Percentiles rank a stretch among this genome's conserved stretches.
phyloP scores from a whole-genome alignment of 2,329 filamentous ascomycete genomes.

The Cucurbitaria berberidis region DNA sequence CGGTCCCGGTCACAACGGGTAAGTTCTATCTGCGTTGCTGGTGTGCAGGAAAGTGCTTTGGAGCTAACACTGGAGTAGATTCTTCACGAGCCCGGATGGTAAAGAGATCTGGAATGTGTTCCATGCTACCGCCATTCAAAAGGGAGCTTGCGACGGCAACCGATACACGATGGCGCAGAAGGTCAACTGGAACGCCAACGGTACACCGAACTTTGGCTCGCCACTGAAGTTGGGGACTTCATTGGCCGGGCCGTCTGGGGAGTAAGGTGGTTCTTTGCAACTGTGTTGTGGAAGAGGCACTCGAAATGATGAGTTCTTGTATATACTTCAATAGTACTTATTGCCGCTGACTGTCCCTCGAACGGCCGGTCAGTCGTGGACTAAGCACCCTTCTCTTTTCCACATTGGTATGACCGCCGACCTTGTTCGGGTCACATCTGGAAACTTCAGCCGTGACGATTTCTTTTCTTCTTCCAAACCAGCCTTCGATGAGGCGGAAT shows the following conservation, averaged over 20 bases:
- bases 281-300: too few relatives aligned
- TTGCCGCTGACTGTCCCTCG: too few relatives aligned
- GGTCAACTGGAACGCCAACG: conserved; percentile 58
- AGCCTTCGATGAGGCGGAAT: too few relatives aligned
- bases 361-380: too few relatives aligned
- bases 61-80: conserved; percentile 43
- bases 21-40: conserved; percentile 2
- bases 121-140: conserved; percentile 59
- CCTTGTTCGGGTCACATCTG: too few relatives aligned
- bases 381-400: too few relatives aligned
- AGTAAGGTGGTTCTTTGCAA: too few relatives aligned
- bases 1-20: conserved; percentile 62
- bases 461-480: too few relatives aligned
- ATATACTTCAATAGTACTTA: too few relatives aligned
- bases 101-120: conserved; percentile 63
- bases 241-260: conserved; percentile 45
- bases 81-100: conserved; percentile 64
- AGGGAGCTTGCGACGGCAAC: conserved; percentile 60
- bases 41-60: neutral
- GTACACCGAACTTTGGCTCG: conserved; percentile 60
- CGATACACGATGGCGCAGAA: conserved; percentile 62
- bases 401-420: too few relatives aligned
- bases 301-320: too few relatives aligned
- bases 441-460: too few relatives aligned
- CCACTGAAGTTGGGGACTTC: conserved; percentile 37